Evolutionary conservation across 2,329 filamentous ascomycete genomes (phyloP).

Genomic region (Cladosporium sp.): DNA sequence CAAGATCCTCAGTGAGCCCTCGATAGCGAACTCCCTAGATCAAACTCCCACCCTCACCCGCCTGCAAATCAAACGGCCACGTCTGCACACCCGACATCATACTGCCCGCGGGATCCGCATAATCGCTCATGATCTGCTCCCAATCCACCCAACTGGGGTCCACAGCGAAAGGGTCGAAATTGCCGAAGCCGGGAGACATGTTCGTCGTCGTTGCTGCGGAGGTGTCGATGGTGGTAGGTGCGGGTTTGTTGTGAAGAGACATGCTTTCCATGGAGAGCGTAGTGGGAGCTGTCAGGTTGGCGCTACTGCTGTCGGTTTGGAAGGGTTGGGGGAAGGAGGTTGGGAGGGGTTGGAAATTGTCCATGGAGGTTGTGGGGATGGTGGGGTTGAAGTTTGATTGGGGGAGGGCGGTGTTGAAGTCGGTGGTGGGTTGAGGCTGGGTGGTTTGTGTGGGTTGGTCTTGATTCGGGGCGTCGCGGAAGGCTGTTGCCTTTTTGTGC

Average conservation of each 20-base stretch:
- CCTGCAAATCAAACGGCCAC: no score
- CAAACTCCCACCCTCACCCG: no score
- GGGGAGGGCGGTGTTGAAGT: not conserved
- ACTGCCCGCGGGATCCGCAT: not conserved
- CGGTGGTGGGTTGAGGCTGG: not conserved
- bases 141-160: constrained; percentile 21
- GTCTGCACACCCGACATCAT: constrained; percentile 4
- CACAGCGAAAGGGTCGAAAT: not conserved
- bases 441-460: not conserved
- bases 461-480: constrained; percentile 25
- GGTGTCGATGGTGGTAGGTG: no score
- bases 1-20: constrained; percentile 22
- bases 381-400: not conserved
- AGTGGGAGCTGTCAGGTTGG: not conserved
- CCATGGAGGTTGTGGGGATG: not conserved
- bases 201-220: not conserved
- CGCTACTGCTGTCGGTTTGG: not conserved
- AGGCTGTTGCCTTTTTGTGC: constrained; percentile 43
- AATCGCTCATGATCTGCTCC: constrained; percentile 24
- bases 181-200: not conserved
- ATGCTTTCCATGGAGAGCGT: constrained; percentile 5
- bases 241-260: constrained; percentile 5
- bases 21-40: constrained; percentile 32
- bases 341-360: not conserved
- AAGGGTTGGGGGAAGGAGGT: not conserved